Conservation (phyloP, 1,284 basidiomycete genomes). For the Puccinia novopanici region DNA sequence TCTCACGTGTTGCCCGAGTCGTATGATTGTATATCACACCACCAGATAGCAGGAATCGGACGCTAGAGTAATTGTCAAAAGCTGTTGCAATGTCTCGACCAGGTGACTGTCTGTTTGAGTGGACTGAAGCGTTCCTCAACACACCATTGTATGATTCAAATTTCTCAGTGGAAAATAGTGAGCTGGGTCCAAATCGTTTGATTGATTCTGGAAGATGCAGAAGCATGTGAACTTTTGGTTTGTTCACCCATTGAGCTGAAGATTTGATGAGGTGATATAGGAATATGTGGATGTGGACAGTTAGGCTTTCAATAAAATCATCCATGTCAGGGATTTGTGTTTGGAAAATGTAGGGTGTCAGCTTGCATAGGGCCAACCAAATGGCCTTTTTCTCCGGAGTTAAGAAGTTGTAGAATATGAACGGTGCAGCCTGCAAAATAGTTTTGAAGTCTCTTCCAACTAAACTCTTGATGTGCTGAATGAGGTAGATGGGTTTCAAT, state of each 20-base stretch:
- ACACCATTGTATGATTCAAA: conserved; percentile 15
- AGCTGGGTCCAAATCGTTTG: conserved; percentile 4
- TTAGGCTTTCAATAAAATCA: conserved; percentile 56
- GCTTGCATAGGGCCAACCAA: conserved; percentile 57
- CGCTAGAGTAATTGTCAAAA: conserved; percentile 14
- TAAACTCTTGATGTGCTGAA: conserved; percentile 58
- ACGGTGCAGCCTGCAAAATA: conserved; percentile 60
- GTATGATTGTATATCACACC: no score
- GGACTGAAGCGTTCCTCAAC: conserved; percentile 3
- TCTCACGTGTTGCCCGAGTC: no score
- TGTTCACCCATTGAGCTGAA: conserved; percentile 61
- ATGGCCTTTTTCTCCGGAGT: no score
- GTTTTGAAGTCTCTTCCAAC: conserved; percentile 60
- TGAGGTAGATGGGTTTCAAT: conserved; percentile 53
- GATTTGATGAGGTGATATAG: conserved; percentile 56
- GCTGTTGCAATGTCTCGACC: conserved; percentile 8
- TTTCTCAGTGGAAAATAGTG: no score
- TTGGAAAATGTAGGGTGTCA: conserved; percentile 60
- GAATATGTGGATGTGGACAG: conserved; percentile 57
- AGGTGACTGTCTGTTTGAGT: conserved; percentile 13
- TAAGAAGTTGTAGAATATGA: conserved; percentile 59
- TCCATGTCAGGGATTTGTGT: conserved; percentile 59
- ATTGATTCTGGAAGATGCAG: conserved; percentile 54
- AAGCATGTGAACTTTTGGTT: conserved; percentile 60
- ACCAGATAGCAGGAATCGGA: conserved; percentile 56